phyloP scores from a whole-genome alignment of 352 stramenopile genomes.

The Pythium rishiriense region DNA sequence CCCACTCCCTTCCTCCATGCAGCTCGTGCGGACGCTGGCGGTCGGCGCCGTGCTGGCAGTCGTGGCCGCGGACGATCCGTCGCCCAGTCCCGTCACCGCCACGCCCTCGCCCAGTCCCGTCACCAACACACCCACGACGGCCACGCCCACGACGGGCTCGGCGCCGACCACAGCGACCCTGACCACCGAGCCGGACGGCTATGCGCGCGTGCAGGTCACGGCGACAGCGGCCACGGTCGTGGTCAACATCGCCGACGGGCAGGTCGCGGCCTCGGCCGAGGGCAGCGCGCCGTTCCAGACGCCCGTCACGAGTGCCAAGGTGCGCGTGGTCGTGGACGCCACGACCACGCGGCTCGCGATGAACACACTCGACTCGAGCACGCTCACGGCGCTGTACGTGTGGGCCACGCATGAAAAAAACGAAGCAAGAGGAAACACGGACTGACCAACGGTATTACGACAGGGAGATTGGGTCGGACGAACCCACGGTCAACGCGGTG shows the following conservation, averaged over 20 bases:
- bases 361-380: neutral
- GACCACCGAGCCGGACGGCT: neutral
- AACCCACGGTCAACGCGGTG: neutral
- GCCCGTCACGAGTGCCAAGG: neutral
- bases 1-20: conserved; percentile 6
- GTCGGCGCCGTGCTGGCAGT: too few relatives aligned
- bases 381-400: conserved; percentile 9
- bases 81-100: conserved; percentile 8
- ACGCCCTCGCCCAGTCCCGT: neutral
- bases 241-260: neutral
- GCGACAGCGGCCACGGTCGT: neutral
- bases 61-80: too few relatives aligned
- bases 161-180: neutral
- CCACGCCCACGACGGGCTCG: neutral
- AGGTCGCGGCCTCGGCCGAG: neutral
- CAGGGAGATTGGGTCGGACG: conserved; percentile 13
- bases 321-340: conserved; percentile 6
- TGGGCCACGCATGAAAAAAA: too few relatives aligned
- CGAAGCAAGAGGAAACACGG: too few relatives aligned
- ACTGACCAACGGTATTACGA: too few relatives aligned
- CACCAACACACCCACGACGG: neutral
- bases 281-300: neutral
- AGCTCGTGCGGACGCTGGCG: conserved; percentile 22
- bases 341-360: neutral
- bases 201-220: neutral